Evolutionary conservation across 2,329 filamentous ascomycete genomes (phyloP).

Genomic region (Massarina eburnea): DNA sequence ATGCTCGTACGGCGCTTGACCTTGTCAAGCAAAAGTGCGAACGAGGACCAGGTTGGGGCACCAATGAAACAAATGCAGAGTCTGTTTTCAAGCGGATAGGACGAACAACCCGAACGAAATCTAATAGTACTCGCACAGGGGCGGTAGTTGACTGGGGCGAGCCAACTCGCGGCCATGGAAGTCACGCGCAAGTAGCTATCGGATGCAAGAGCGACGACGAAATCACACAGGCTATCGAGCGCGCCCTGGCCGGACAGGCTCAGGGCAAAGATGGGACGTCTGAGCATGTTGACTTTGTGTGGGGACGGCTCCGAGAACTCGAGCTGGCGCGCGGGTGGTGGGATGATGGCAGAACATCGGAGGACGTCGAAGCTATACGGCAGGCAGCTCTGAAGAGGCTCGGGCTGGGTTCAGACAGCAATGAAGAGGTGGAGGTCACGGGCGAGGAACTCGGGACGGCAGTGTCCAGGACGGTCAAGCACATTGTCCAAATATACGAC

Average conservation of each 20-base stretch:
- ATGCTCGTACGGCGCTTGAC: conserved; percentile 87
- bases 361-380: conserved; percentile 36
- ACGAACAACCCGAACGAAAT: conserved; percentile 54
- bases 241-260: conserved; percentile 53
- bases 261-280: conserved; percentile 46
- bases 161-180: conserved; percentile 63
- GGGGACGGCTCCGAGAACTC: conserved; percentile 63
- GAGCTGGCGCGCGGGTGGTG: conserved; percentile 64
- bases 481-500: conserved; percentile 57
- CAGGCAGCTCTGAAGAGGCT: conserved; percentile 28
- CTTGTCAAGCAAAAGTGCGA: conserved; percentile 96
- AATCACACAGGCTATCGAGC: conserved; percentile 59
- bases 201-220: conserved; percentile 60
- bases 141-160: conserved; percentile 91
- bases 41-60: conserved; percentile 84
- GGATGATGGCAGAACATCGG: conserved; percentile 50
- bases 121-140: conserved; percentile 50
- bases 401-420: conserved; percentile 18
- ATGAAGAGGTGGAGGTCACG: conserved; percentile 22
- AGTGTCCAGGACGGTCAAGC: conserved; percentile 53
- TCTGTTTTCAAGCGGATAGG: conserved; percentile 84
- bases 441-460: conserved; percentile 45
- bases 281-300: conserved; percentile 62
- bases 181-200: conserved; percentile 57
- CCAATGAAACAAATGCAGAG: conserved; percentile 75